Evolutionary conservation across 2,329 filamentous ascomycete species (phyloP).

Genomic region (Phialophora expanda): DNA sequence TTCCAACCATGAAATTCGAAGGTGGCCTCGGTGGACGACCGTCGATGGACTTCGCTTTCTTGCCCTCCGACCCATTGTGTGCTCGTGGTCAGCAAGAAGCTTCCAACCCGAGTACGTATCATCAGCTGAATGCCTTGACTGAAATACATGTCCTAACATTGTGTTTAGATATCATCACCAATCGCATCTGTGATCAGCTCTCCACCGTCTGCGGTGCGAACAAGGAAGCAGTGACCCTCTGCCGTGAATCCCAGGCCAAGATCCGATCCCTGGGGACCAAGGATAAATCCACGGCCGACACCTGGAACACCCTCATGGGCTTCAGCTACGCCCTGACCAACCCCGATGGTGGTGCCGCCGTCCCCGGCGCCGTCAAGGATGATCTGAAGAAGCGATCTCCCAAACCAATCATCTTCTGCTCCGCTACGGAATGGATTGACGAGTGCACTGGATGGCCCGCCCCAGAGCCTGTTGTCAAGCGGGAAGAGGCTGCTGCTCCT

Average conservation of each 20-base stretch:
- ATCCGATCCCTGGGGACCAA: constrained; percentile 53
- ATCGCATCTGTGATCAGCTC: constrained; percentile 72
- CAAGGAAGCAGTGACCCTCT: constrained; percentile 62
- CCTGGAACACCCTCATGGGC: constrained; percentile 50
- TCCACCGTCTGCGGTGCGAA: constrained; percentile 69
- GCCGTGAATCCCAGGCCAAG: constrained; percentile 59
- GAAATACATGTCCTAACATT: neutral
- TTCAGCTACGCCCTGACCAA: constrained; percentile 41
- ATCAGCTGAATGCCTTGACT: neutral
- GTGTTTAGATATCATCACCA: constrained; percentile 66
- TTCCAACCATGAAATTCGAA: constrained; percentile 63
- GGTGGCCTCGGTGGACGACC: constrained; percentile 59
- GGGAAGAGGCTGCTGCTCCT: constrained; percentile 6
- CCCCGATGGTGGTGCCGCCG: constrained; percentile 28
- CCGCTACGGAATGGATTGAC: constrained; percentile 29
- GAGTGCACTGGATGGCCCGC: constrained; percentile 32
- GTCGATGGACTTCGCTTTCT: constrained; percentile 69
- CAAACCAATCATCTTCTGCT: constrained; percentile 25
- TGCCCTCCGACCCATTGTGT: constrained; percentile 66
- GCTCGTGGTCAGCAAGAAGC: constrained; percentile 67
- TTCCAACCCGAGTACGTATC: constrained; percentile 61
- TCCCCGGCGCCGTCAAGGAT: constrained; percentile 14
- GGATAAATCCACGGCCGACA: constrained; percentile 49
- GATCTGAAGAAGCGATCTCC: constrained; percentile 30
- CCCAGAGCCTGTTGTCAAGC: constrained; percentile 27